These are phyloP conservation scores for Teratosphaeria viscida DNA, from an alignment of 2,329 filamentous ascomycete species.

Conservation along the genomic window DNA sequence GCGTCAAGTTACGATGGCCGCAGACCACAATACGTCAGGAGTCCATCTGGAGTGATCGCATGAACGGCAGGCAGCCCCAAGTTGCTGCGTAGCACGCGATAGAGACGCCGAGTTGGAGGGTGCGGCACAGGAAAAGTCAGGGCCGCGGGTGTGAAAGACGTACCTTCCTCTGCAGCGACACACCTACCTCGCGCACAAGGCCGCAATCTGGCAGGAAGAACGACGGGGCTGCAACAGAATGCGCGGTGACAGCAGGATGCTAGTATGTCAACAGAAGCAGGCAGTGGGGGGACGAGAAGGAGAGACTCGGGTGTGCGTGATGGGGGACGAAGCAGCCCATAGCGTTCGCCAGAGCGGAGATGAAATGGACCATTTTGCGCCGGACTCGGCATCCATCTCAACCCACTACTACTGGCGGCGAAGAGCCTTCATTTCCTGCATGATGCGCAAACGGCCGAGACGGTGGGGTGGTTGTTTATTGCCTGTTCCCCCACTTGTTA, in stretches of 20 bases:
- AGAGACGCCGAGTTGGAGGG: not conserved
- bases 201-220: conserved; percentile 1
- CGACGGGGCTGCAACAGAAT: conserved; percentile 1
- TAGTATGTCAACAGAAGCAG: not conserved
- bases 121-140: not conserved
- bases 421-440: not conserved
- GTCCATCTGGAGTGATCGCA: not conserved
- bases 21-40: not conserved
- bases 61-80: not conserved
- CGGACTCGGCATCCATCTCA: not conserved
- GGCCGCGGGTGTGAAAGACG: not conserved
- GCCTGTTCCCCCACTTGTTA: not conserved
- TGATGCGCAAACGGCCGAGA: not conserved
- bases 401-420: not conserved
- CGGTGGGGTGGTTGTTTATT: not conserved
- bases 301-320: conserved; percentile 3
- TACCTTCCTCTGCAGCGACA: conserved; percentile 1
- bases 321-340: not conserved
- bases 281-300: conserved; percentile 1
- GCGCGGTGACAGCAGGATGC: not conserved
- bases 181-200: not conserved
- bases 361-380: not conserved
- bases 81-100: not conserved
- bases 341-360: not conserved
- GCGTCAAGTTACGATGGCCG: not conserved